Conservation (phyloP, 345 rosid genomes). For the Moringa oleifera region DNA sequence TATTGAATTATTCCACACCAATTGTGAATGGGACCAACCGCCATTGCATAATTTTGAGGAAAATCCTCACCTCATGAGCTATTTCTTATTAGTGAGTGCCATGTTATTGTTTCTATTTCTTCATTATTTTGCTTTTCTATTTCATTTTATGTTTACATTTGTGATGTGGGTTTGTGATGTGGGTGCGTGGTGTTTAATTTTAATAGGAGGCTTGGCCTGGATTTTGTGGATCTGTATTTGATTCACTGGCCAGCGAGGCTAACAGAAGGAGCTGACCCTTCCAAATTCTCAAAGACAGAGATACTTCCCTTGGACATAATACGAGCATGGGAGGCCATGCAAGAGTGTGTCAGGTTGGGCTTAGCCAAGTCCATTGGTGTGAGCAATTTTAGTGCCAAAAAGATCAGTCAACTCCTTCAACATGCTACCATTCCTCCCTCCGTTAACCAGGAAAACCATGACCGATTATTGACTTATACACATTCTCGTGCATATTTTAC, state of each 20-base stretch:
- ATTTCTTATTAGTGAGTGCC: no score
- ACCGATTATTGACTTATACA: no score
- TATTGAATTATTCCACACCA: no score
- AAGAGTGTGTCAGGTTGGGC: slow-evolving; percentile 25
- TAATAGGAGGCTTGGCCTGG: slow-evolving; percentile 29
- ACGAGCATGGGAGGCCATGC: slow-evolving; percentile 31
- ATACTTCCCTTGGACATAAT: slow-evolving; percentile 20
- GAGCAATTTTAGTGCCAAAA: slow-evolving; percentile 26
- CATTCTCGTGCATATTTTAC: no score
- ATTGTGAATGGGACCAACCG: no score
- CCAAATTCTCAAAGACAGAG: slow-evolving; percentile 6
- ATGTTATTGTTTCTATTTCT: no score
- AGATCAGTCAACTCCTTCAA: slow-evolving; percentile 13
- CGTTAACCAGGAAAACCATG: slow-evolving; percentile 19
- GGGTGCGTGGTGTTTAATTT: no score
- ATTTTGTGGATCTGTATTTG: slow-evolving; percentile 32
- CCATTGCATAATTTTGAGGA: no score
- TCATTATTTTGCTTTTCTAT: no score
- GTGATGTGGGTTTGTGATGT: no score
- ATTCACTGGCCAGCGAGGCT: slow-evolving; percentile 31
- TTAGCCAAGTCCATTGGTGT: slow-evolving; percentile 30
- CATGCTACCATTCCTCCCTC: slow-evolving; percentile 21
- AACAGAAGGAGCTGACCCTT: slow-evolving; percentile 1
- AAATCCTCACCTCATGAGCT: no score
- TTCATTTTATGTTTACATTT: no score